phyloP scores from a whole-genome alignment of 345 rosid species.

The Aquilaria yunnanensis region DNA sequence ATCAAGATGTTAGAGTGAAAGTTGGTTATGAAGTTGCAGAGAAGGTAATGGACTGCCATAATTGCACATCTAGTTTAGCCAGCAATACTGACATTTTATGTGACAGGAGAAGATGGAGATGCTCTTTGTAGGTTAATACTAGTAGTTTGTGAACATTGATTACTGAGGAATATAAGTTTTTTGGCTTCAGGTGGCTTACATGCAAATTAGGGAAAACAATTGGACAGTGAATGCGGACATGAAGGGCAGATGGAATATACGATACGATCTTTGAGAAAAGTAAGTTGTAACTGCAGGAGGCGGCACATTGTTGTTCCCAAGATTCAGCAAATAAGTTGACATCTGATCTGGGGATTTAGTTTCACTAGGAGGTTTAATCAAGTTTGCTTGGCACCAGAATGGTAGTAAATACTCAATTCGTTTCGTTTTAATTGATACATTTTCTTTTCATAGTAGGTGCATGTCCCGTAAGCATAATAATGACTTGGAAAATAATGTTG shows the following conservation, averaged over 20 bases:
- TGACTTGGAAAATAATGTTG: too few species aligned
- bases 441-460: neutral
- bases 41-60: slow-evolving; percentile 38
- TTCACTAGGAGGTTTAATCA: slow-evolving; percentile 1
- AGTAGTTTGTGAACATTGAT: too few species aligned
- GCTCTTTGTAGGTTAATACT: too few species aligned
- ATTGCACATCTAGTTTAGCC: neutral
- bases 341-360: slow-evolving; percentile 1
- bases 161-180: neutral
- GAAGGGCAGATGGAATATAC: slow-evolving; percentile 81
- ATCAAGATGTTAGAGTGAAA: slow-evolving; percentile 80
- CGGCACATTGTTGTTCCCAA: neutral
- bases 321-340: too few species aligned
- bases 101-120: neutral
- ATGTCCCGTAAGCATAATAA: neutral
- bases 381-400: slow-evolving; percentile 1
- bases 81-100: too few species aligned
- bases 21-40: slow-evolving; percentile 69
- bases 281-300: slow-evolving; percentile 3
- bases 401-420: neutral
- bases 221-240: slow-evolving; percentile 80
- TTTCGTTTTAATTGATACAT: neutral
- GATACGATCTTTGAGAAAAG: slow-evolving; percentile 35
- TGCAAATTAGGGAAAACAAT: slow-evolving; percentile 88
- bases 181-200: slow-evolving; percentile 59